Evolutionary conservation across 371 early-diverging fungal species (phyloP).

Genomic region (Apophysomyces trapeziformis): DNA sequence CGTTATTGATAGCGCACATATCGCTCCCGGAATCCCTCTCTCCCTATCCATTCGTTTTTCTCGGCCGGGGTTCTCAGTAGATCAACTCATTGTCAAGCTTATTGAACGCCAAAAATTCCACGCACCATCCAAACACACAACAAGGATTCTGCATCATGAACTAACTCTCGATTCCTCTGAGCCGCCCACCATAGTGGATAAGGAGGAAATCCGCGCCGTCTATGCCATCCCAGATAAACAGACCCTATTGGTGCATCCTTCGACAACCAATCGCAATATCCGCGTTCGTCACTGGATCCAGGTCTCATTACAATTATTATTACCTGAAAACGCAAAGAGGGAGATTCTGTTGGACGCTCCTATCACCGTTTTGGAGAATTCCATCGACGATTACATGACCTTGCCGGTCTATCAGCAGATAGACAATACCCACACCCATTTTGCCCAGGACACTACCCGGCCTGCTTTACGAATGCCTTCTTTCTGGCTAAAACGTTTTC

Average conservation of each 20-base stretch:
- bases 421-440: background rate
- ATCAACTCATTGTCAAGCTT: slow-evolving; percentile 36
- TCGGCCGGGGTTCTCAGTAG: slow-evolving; percentile 19
- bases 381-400: slow-evolving; percentile 32
- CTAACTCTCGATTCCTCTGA: slow-evolving; percentile 28
- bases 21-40: slow-evolving; percentile 35
- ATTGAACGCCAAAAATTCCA: slow-evolving; percentile 46
- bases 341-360: slow-evolving; percentile 41
- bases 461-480: background rate
- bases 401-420: slow-evolving; percentile 29
- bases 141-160: slow-evolving; percentile 44
- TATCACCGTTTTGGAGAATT: slow-evolving; percentile 26
- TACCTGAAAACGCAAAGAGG: slow-evolving; percentile 27
- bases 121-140: slow-evolving; percentile 38
- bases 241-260: slow-evolving; percentile 35
- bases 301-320: slow-evolving; percentile 24
- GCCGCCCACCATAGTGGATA: background rate
- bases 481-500: background rate
- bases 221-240: slow-evolving; percentile 40
- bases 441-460: too few relatives aligned
- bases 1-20: slow-evolving; percentile 32
- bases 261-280: slow-evolving; percentile 40
- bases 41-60: slow-evolving; percentile 31
- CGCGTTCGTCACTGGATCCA: slow-evolving; percentile 51
- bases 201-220: slow-evolving; percentile 26